A percentile compares a stretch with the other conserved stretches of the same genome.
Conservation (phyloP, 495 filamentous ascomycete species). For the Penicillium canescens region DNA sequence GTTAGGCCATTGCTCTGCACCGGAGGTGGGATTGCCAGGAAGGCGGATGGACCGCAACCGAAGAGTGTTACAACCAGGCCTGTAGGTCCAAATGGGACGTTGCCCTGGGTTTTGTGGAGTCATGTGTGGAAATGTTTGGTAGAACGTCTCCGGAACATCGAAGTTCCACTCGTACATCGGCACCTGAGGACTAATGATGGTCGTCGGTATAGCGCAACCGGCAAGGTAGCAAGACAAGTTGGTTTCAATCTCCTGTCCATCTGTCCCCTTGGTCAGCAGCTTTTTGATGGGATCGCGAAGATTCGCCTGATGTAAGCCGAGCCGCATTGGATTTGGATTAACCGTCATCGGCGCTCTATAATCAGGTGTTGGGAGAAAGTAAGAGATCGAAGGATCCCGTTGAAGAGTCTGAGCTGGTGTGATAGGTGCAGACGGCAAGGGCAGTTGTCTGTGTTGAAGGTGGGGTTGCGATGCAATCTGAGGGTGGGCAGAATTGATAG, state of each 20-base stretch:
- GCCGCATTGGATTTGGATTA: conserved; percentile 44
- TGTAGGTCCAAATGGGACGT: conserved; percentile 16
- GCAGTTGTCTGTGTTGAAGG: too few relatives aligned
- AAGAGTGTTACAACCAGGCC: conserved; percentile 33
- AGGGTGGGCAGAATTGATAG: too few relatives aligned
- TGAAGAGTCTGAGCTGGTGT: too few relatives aligned
- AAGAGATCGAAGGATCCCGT: too few relatives aligned
- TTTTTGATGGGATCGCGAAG: conserved; percentile 55
- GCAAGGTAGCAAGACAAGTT: conserved; percentile 49
- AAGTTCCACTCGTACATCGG: conserved; percentile 34
- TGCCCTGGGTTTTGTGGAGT: conserved; percentile 5
- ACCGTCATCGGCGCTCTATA: conserved; percentile 32
- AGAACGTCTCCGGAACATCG: conserved; percentile 13
- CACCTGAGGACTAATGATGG: conserved; percentile 19
- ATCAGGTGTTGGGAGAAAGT: conserved; percentile 34
- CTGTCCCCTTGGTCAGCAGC: conserved; percentile 15
- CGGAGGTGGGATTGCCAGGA: conserved; percentile 8
- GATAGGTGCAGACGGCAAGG: too few relatives aligned
- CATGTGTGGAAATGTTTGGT: conserved; percentile 19
- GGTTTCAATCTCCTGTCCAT: conserved; percentile 14
- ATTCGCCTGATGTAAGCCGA: conserved; percentile 58
- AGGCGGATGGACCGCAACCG: conserved; percentile 45
- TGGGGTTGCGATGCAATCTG: too few relatives aligned
- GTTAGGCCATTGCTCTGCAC: conserved; percentile 55
- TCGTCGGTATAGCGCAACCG: conserved; percentile 42